Percentiles rank a stretch among this genome's conserved stretches.
Conservation (phyloP, 2,329 filamentous ascomycete genomes). For the Fusarium beomiforme region DNA sequence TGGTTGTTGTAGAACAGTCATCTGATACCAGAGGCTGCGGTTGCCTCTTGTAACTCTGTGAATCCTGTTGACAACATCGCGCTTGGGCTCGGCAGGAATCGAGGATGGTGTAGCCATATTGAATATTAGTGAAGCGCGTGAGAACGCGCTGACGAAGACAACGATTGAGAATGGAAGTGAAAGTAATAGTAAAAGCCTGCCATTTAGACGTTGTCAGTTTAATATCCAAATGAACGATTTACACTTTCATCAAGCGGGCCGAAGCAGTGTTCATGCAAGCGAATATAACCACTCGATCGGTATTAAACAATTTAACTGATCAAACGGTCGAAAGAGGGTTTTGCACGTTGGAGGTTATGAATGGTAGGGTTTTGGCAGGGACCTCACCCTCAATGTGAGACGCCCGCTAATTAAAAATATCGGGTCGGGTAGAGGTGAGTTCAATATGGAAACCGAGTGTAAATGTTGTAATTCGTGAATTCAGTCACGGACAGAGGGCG, state of each 20-base stretch:
- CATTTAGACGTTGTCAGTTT: conserved; percentile 17
- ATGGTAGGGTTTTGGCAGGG: not conserved
- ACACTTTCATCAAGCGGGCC: conserved; percentile 3
- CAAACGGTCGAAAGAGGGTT: conserved; percentile 1
- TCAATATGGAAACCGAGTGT: not conserved
- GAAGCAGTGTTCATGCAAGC: conserved; percentile 6
- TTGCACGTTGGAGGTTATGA: conserved; percentile 9
- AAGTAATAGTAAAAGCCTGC: conserved; percentile 19
- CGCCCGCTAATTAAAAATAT: conserved; percentile 21
- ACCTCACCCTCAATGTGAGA: conserved; percentile 38
- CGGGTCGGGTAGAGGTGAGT: not conserved
- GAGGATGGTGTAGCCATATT: conserved; percentile 48
- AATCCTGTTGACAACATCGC: conserved; percentile 58
- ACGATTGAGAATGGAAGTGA: conserved; percentile 11
- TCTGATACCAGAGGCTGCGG: conserved; percentile 79
- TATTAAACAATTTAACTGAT: conserved; percentile 9
- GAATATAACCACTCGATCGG: conserved; percentile 15
- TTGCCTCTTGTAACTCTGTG: conserved; percentile 73
- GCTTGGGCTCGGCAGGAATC: conserved; percentile 43
- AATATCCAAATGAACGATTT: not conserved
- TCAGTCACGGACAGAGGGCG: conserved; percentile 24
- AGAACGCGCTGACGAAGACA: conserved; percentile 15
- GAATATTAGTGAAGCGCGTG: conserved; percentile 22
- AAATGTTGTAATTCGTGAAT: conserved; percentile 9
- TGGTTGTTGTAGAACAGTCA: conserved; percentile 92